Conservation (phyloP, 176 grass and related monocot genomes). For the Alloteropsis semialata region DNA sequence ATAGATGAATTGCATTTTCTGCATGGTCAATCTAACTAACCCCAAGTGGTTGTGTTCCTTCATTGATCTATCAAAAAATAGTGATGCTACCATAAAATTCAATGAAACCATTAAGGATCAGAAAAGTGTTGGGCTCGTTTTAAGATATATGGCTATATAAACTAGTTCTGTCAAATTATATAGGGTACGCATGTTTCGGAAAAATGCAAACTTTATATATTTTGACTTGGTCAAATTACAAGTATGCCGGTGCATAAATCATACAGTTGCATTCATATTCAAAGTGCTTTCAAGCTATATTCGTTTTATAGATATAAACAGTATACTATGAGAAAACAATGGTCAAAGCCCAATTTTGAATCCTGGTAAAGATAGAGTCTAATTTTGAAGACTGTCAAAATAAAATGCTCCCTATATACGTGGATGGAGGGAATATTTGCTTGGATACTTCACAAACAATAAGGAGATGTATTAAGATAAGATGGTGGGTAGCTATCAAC, state of each 20-base stretch:
- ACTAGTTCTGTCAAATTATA: not conserved
- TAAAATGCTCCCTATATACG: not conserved
- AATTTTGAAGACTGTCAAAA: not conserved
- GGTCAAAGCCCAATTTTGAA: no score
- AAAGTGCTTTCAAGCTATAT: no score
- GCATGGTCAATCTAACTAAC: conserved; percentile 1
- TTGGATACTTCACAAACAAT: not conserved
- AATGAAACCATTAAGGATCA: not conserved
- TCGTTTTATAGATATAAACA: no score
- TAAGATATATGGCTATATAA: not conserved
- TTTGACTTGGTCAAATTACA: not conserved
- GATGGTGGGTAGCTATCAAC: not conserved
- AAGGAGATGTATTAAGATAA: not conserved
- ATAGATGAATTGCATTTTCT: conserved; percentile 11
- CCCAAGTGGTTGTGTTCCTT: not conserved
- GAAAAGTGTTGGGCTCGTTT: not conserved
- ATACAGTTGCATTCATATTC: not conserved
- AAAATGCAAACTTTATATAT: not conserved
- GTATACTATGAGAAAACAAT: no score
- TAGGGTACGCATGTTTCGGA: not conserved
- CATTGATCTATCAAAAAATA: conserved; percentile 22
- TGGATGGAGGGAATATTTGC: not conserved
- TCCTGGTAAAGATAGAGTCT: no score
- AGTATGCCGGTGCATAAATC: not conserved
- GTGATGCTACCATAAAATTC: conserved; percentile 4